phyloP scores from a whole-genome alignment of 768 basidiomycete species.

The Peribolospora baueri region DNA sequence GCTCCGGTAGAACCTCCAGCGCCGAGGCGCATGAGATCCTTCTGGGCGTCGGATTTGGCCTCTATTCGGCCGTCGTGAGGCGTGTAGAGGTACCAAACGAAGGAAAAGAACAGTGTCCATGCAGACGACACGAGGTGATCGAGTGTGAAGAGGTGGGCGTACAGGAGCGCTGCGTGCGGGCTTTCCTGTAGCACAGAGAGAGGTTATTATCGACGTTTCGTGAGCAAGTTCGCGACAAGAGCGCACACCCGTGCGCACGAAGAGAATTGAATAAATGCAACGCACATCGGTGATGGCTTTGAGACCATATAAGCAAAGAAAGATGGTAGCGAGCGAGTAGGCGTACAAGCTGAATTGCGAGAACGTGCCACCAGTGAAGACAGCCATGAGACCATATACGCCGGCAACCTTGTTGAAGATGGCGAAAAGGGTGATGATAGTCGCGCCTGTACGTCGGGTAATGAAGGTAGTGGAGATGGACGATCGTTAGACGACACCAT shows the following conservation, averaged over 20 bases:
- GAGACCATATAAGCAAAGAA: constrained; percentile 65
- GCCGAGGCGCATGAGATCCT: constrained; percentile 41
- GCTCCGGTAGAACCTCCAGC: constrained; percentile 28
- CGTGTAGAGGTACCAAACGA: constrained; percentile 71
- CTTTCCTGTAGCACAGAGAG: constrained; percentile 46
- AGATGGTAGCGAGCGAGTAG: constrained; percentile 64
- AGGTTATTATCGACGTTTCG: neutral
- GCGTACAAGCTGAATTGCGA: constrained; percentile 78
- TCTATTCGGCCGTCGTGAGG: constrained; percentile 70
- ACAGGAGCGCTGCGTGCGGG: constrained; percentile 53
- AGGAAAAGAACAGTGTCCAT: constrained; percentile 79
- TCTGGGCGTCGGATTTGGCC: constrained; percentile 65
- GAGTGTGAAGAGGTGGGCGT: constrained; percentile 72
- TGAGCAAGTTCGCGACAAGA: neutral
- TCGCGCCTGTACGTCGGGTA: constrained; percentile 30
- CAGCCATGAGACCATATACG: constrained; percentile 80
- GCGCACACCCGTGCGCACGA: neutral
- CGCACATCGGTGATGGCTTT: constrained; percentile 61
- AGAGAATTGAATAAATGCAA: constrained; percentile 7
- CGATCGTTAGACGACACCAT: too few relatives aligned
- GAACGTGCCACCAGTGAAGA: constrained; percentile 47
- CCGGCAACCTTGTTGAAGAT: constrained; percentile 96
- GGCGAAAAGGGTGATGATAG: constrained; percentile 64
- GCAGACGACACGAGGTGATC: constrained; percentile 75
- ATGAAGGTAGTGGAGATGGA: neutral